These are phyloP conservation scores for Debaryomycetaceae sp. DNA, from an alignment of 1,139 yeast species.

Conservation along the genomic window DNA sequence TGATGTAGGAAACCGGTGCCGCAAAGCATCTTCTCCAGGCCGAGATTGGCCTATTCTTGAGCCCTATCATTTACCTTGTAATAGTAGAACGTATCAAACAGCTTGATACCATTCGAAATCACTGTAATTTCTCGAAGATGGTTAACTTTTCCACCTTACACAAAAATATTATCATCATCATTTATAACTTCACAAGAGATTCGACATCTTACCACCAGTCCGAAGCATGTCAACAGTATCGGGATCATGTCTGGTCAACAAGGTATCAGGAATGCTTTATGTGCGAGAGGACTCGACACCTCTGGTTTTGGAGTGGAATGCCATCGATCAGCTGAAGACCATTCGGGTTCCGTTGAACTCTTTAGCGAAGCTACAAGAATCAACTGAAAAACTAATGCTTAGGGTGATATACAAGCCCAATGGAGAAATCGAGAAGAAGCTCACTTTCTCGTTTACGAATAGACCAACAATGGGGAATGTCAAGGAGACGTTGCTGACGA, in stretches of 20 bases:
- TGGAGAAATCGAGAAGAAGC: constrained; percentile 36
- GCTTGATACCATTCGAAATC: too few relatives aligned
- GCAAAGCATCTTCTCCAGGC: neutral
- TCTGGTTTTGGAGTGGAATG: constrained; percentile 64
- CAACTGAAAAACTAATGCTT: constrained; percentile 72
- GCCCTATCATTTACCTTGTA: too few relatives aligned
- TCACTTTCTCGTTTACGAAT: constrained; percentile 61
- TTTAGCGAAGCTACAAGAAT: constrained; percentile 65
- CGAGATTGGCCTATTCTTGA: too few relatives aligned
- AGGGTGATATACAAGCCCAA: constrained; percentile 46
- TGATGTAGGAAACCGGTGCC: too few relatives aligned
- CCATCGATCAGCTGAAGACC: constrained; percentile 55
- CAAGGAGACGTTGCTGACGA: constrained; percentile 65
- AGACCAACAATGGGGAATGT: constrained; percentile 74
- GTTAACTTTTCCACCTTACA: neutral
- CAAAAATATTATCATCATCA: neutral
- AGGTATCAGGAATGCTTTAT: constrained; percentile 63
- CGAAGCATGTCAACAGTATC: constrained; percentile 32
- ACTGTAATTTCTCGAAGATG: too few relatives aligned
- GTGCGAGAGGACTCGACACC: constrained; percentile 67
- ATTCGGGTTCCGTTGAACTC: constrained; percentile 50
- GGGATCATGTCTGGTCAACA: constrained; percentile 69
- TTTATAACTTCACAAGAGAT: too few relatives aligned
- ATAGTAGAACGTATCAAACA: too few relatives aligned
- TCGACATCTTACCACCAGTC: too few relatives aligned